A percentile compares a stretch with the other conserved stretches of the same genome.
Evolutionary conservation across 441 rosid genomes (phyloP).

Genomic region (Gossypium davidsonii): DNA sequence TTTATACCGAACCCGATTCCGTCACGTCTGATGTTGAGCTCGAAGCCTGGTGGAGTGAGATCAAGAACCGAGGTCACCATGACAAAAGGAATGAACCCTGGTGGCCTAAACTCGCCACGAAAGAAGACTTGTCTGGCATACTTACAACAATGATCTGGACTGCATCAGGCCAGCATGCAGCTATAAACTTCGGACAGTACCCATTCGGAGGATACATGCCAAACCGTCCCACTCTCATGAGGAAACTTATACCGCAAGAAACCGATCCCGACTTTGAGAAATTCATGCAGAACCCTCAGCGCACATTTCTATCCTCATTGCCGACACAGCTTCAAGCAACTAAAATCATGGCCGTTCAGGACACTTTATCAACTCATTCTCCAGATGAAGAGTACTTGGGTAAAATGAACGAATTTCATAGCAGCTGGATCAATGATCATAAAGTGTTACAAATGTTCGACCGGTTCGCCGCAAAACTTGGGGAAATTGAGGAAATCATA

Average conservation of each 20-base stretch:
- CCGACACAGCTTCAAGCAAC: conserved; percentile 91
- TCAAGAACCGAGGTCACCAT: conserved; percentile 75
- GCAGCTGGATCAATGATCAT: conserved; percentile 65
- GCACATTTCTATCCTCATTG: conserved; percentile 50
- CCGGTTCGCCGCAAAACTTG: conserved; percentile 47
- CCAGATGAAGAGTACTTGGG: conserved; percentile 86
- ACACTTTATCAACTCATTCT: conserved; percentile 85
- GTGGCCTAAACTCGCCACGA: conserved; percentile 80
- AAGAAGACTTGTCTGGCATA: conserved; percentile 60
- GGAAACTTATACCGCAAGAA: conserved; percentile 67
- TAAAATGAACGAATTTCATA: conserved; percentile 42
- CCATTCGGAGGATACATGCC: conserved; percentile 95
- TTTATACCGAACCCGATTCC: conserved; percentile 54
- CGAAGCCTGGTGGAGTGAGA: conserved; percentile 91
- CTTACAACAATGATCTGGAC: conserved; percentile 73
- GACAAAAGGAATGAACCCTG: conserved; percentile 86
- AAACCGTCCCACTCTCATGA: conserved; percentile 72
- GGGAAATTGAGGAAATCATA: conserved; percentile 64
- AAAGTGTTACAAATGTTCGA: conserved; percentile 42
- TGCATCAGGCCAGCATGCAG: conserved; percentile 93
- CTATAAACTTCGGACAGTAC: conserved; percentile 90
- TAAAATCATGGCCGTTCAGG: conserved; percentile 93
- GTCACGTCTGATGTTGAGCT: conserved; percentile 66
- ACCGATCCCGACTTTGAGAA: conserved; percentile 48
- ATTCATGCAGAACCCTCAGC: conserved; percentile 63